These are phyloP conservation scores for Ambispora gerdemannii DNA, from an alignment of 192 early-diverging fungal genomes.

Conservation along the genomic window DNA sequence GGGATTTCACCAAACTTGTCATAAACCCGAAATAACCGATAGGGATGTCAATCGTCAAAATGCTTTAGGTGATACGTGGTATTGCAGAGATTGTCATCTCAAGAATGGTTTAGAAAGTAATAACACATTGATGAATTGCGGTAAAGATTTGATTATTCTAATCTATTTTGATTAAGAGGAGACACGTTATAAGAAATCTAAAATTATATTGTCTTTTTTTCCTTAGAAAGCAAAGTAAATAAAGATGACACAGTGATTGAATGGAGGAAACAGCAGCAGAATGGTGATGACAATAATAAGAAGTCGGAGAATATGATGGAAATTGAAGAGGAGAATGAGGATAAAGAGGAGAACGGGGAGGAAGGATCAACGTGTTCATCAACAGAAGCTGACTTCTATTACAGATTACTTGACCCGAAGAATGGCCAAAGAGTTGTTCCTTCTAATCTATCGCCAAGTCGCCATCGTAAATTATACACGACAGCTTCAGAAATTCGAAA, in stretches of 20 bases:
- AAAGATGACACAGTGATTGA: neutral
- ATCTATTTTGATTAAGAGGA: too few species aligned
- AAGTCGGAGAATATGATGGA: neutral
- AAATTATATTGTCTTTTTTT: too few species aligned
- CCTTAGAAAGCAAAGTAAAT: too few species aligned
- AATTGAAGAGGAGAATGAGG: neutral
- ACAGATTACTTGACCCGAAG: neutral
- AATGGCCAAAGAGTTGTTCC: neutral
- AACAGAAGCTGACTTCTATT: neutral
- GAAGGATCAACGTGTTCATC: neutral
- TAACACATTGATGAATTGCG: too few species aligned
- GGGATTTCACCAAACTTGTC: constrained; percentile 26
- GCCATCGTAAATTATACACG: neutral
- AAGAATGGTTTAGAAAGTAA: neutral
- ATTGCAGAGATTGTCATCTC: constrained; percentile 9
- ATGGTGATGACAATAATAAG: neutral
- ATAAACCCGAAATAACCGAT: constrained; percentile 18
- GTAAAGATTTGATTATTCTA: too few species aligned
- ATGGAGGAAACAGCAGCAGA: neutral
- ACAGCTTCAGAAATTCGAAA: constrained; percentile 21
- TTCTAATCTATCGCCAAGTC: neutral
- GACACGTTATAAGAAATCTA: too few species aligned
- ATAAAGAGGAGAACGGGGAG: neutral
- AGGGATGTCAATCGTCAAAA: neutral
- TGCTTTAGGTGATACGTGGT: constrained; percentile 1